Evolutionary conservation across 176 grass and related monocot genomes (phyloP).

Genomic region (Thalia dealbata): DNA sequence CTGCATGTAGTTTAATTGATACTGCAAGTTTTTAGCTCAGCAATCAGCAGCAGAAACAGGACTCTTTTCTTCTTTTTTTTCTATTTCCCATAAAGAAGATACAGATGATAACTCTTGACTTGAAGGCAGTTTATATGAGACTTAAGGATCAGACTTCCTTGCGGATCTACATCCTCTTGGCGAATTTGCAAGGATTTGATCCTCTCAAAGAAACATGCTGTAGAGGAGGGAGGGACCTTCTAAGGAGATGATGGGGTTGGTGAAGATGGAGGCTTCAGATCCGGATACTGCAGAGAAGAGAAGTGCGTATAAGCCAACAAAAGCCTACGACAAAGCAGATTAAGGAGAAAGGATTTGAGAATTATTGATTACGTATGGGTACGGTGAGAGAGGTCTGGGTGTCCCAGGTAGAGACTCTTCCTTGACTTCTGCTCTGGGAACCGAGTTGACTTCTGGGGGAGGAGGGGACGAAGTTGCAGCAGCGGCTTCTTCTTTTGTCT

Average conservation of each 20-base stretch:
- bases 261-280: constrained; percentile 85
- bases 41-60: too few species aligned
- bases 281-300: constrained; percentile 56
- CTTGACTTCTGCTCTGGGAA: constrained; percentile 26
- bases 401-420: constrained; percentile 23
- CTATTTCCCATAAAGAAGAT: too few species aligned
- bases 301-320: constrained; percentile 4
- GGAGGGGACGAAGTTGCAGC: constrained; percentile 8
- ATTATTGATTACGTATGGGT: constrained; percentile 44
- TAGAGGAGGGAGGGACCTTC: not conserved
- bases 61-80: too few species aligned
- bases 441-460: constrained; percentile 21
- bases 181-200: not conserved
- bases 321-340: not conserved
- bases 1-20: too few species aligned
- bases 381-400: constrained; percentile 57
- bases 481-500: constrained; percentile 24
- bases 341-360: not conserved
- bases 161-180: not conserved
- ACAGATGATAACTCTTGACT: not conserved
- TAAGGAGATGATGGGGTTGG: constrained; percentile 67
- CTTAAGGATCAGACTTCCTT: not conserved
- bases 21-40: too few species aligned
- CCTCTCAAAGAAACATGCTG: not conserved
- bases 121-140: not conserved